These are phyloP conservation scores for Chrysoporthe cubensis DNA, from an alignment of 2,329 filamentous ascomycete genomes.

Conservation along the genomic window DNA sequence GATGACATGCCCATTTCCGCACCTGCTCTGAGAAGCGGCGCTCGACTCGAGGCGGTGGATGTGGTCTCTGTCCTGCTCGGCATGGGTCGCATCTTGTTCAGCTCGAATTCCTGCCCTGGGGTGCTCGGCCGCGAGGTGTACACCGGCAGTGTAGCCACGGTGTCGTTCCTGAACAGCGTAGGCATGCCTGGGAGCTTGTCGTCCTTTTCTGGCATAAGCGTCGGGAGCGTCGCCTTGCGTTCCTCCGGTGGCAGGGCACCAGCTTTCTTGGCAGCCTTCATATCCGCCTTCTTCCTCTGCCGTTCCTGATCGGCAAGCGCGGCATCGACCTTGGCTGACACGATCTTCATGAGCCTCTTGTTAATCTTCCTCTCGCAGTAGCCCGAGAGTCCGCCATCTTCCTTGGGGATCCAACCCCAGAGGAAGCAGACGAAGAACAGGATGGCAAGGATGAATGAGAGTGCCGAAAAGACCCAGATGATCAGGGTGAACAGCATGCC, in stretches of 20 bases:
- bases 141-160: slow-evolving; percentile 62
- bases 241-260: slow-evolving; percentile 55
- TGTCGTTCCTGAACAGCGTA: slow-evolving; percentile 62
- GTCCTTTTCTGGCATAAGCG: slow-evolving; percentile 46
- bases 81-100: slow-evolving; percentile 55
- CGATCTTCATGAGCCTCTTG: slow-evolving; percentile 79
- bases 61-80: slow-evolving; percentile 42
- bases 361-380: slow-evolving; percentile 96
- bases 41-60: slow-evolving; percentile 35
- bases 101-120: slow-evolving; percentile 52
- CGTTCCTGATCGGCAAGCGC: slow-evolving; percentile 79
- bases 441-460: slow-evolving; percentile 74
- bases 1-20: slow-evolving; percentile 39
- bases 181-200: slow-evolving; percentile 63
- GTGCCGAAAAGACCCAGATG: slow-evolving; percentile 82
- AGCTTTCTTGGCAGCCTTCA: slow-evolving; percentile 56
- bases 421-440: slow-evolving; percentile 87
- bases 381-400: slow-evolving; percentile 77
- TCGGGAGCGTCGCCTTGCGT: slow-evolving; percentile 69
- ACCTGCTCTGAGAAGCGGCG: slow-evolving; percentile 37
- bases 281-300: slow-evolving; percentile 56
- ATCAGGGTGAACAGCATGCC: slow-evolving; percentile 92
- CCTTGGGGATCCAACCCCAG: slow-evolving; percentile 85
- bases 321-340: slow-evolving; percentile 84
- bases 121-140: slow-evolving; percentile 66